Evolutionary conservation across 257 asterid genomes (phyloP).

Genomic region (Paraleonurus japonicus): DNA sequence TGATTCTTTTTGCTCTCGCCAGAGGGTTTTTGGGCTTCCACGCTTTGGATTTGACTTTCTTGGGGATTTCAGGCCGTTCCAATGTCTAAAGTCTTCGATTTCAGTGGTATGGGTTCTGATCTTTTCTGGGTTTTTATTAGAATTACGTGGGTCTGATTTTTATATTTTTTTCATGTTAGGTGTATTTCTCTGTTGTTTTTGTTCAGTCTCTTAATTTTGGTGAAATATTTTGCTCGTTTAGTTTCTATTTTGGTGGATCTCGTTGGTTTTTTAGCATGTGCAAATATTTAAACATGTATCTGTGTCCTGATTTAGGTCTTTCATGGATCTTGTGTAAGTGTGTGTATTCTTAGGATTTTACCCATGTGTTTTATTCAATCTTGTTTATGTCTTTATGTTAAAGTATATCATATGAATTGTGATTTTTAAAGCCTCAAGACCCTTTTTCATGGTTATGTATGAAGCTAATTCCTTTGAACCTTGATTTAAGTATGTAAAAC

Average conservation of each 20-base stretch:
- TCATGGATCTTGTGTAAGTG: background rate
- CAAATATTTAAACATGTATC: background rate
- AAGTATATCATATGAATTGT: slow-evolving; percentile 2
- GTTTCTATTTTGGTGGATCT: slow-evolving; percentile 13
- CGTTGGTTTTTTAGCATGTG: background rate
- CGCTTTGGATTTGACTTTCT: slow-evolving; percentile 36
- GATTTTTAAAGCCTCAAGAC: background rate
- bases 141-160: background rate
- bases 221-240: background rate
- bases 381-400: background rate
- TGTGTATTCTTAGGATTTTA: background rate
- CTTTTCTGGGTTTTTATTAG: slow-evolving; percentile 27
- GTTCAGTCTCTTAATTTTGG: background rate
- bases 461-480: background rate
- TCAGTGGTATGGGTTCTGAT: slow-evolving; percentile 57
- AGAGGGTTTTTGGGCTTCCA: slow-evolving; percentile 54
- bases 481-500: background rate
- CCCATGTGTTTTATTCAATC: background rate
- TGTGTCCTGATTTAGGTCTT: background rate
- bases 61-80: slow-evolving; percentile 30
- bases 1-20: slow-evolving; percentile 49
- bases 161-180: background rate
- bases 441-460: background rate
- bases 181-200: background rate
- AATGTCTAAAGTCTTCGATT: slow-evolving; percentile 79